These are phyloP conservation scores for Pichia sp. DNA, from an alignment of 1,139 yeast genomes.

Conservation along the genomic window DNA sequence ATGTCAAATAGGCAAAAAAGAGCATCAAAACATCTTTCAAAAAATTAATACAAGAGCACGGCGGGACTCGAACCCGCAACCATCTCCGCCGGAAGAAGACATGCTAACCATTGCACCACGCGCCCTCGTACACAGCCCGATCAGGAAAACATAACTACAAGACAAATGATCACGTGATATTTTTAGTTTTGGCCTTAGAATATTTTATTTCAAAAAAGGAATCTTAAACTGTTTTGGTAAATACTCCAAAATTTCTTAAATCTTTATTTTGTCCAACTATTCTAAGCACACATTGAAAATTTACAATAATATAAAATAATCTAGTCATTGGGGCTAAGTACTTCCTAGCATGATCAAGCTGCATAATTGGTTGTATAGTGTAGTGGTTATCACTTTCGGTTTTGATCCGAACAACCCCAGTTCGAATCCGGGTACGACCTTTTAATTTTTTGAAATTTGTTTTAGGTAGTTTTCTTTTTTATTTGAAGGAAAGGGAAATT, in stretches of 20 bases:
- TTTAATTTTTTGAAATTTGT: slow-evolving; percentile 2
- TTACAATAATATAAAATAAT: too few relatives aligned
- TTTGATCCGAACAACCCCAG: slow-evolving; percentile 87
- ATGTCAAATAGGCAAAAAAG: not conserved
- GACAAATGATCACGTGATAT: too few relatives aligned
- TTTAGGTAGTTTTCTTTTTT: not conserved
- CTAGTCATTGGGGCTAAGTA: too few relatives aligned
- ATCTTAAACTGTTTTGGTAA: too few relatives aligned
- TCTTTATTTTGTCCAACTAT: too few relatives aligned
- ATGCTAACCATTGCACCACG: slow-evolving; percentile 28
- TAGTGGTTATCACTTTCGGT: slow-evolving; percentile 67
- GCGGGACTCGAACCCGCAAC: slow-evolving; percentile 29
- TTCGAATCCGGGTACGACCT: slow-evolving; percentile 95
- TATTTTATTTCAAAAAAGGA: too few relatives aligned
- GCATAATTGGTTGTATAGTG: slow-evolving; percentile 46
- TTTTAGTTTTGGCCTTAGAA: too few relatives aligned
- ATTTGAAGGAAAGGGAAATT: too few relatives aligned
- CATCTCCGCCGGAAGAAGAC: slow-evolving; percentile 27
- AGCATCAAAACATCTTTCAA: not conserved
- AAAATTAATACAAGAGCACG: slow-evolving; percentile 20
- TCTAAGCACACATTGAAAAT: too few relatives aligned
- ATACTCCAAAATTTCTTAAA: too few relatives aligned
- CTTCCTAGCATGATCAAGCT: not conserved
- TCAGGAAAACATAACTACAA: too few relatives aligned
- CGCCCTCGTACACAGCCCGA: slow-evolving; percentile 24